These are phyloP conservation scores for Salvia splendens DNA, from an alignment of 257 asterid species.

Conservation along the genomic window DNA sequence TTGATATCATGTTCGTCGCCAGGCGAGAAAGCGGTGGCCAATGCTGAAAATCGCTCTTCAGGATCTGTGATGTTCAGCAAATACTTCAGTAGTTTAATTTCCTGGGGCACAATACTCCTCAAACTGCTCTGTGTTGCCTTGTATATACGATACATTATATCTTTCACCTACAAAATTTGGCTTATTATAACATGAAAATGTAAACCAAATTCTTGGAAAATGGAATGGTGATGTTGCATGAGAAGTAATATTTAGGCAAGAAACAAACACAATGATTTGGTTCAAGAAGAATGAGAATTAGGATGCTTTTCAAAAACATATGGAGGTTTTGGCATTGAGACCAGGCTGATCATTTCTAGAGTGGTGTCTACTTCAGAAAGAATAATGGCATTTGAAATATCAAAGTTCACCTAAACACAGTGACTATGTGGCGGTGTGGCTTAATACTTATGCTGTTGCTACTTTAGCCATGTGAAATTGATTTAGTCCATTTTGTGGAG, in stretches of 20 bases:
- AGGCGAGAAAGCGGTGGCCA: conserved; percentile 90
- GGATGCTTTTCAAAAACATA: not conserved
- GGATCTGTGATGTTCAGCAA: conserved; percentile 86
- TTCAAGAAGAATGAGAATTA: not conserved
- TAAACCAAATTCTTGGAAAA: conserved; percentile 7
- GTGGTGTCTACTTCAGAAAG: not conserved
- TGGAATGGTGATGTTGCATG: not conserved
- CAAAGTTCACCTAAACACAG: not conserved
- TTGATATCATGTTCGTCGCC: conserved; percentile 67
- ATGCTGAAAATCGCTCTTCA: conserved; percentile 89
- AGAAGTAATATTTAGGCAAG: not conserved
- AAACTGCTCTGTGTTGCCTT: conserved; percentile 83
- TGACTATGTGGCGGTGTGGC: not conserved
- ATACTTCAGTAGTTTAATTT: conserved; percentile 78
- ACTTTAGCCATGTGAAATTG: not conserved
- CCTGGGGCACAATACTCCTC: conserved; percentile 85
- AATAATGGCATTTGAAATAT: not conserved
- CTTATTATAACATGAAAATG: conserved; percentile 16
- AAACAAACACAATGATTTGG: conserved; percentile 9
- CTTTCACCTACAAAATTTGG: conserved; percentile 64
- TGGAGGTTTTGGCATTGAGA: conserved; percentile 7
- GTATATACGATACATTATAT: conserved; percentile 80
- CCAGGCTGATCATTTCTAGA: not conserved
- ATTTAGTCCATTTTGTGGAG: not conserved
- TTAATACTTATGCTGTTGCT: not conserved